Evolutionary conservation across 2,329 filamentous ascomycete species (phyloP).

Genomic region (Hypoxylon sp.): DNA sequence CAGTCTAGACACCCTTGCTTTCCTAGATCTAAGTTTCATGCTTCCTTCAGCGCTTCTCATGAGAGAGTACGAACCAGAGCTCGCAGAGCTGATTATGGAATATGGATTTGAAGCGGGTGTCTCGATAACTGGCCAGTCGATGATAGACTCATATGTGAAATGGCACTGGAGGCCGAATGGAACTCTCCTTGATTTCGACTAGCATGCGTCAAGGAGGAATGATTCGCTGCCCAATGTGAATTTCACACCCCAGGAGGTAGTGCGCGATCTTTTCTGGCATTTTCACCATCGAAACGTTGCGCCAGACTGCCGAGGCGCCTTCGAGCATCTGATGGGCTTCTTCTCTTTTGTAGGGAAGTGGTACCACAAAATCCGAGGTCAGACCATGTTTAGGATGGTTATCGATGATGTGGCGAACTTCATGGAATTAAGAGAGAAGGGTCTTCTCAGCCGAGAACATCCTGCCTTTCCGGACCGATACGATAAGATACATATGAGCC

Average conservation of each 20-base stretch:
- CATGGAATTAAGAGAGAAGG: conserved; percentile 1
- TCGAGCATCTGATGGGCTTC: not conserved
- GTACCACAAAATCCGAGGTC: not conserved
- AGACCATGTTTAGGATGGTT: conserved; percentile 3
- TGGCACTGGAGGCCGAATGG: conserved; percentile 6
- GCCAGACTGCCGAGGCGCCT: not conserved
- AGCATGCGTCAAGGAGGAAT: not conserved
- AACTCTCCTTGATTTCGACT: conserved; percentile 13
- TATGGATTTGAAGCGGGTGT: not conserved
- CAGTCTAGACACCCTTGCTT: not conserved
- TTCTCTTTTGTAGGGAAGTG: not conserved
- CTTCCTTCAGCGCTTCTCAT: not conserved
- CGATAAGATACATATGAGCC: conserved; percentile 9
- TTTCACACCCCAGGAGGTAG: conserved; percentile 12
- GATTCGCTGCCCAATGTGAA: not conserved
- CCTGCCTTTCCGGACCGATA: conserved; percentile 7
- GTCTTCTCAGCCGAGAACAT: not conserved
- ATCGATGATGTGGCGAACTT: conserved; percentile 1
- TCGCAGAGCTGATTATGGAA: not conserved
- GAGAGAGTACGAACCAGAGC: not conserved
- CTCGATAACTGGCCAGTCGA: not conserved
- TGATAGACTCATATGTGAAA: not conserved
- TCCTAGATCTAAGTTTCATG: conserved; percentile 9
- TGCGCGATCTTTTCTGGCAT: not conserved
- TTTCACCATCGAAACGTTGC: not conserved